Evolutionary conservation across 2,329 filamentous ascomycete genomes (phyloP), one percentile per base, ranked within the genome.

Genomic region (Lecanoromycetidae sp.): DNA sequence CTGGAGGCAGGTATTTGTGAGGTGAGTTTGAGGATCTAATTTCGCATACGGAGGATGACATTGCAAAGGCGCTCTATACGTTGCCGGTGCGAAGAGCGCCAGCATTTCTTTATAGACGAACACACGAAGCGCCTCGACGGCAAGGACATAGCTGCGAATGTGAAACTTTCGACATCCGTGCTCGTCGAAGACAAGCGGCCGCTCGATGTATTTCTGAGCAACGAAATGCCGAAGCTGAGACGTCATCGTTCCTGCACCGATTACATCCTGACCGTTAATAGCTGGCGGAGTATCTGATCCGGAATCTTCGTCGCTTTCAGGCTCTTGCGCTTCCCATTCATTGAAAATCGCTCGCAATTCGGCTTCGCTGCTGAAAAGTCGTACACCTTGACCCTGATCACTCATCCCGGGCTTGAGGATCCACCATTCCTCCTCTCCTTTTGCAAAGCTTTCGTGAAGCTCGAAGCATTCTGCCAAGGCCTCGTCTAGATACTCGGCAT

Each of bases 351-450:
- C 73, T 51, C 83, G 82, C n/a, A 98, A 68, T 60, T 94, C 81
- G 47, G 82, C 79, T 69, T 91, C 84, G 2, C 79, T 86, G 57
- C 79, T 84, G 63, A 98, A 98, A 0, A 98, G 69, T 32, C 86
- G 71, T 49, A 98, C 95, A 1, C 91, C 91, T 61, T 95, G 88
- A 0, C 90, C 91, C 20, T 90, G 77, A 61, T 98, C 91, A 63
- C 87, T 94, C 91, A 98, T 96, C 7, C 90, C 84, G 0, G 91
- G 90, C 66, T 98, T 98, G 50, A 98, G 65, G 55, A 98, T 96
- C 91, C 91, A 98, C 90, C 90, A 98, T 61, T 93, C 79, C 50
- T 75, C 73, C 34, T 74, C 67, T 22, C 64, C 61, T 6, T 45
- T 71, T 26, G 76, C 75, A 63, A 52, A 54, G 56, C 84, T 88